Percentiles rank a stretch among this genome's conserved stretches.
Conservation (phyloP, 352 stramenopile genomes). For the Globisporangium parvum region DNA sequence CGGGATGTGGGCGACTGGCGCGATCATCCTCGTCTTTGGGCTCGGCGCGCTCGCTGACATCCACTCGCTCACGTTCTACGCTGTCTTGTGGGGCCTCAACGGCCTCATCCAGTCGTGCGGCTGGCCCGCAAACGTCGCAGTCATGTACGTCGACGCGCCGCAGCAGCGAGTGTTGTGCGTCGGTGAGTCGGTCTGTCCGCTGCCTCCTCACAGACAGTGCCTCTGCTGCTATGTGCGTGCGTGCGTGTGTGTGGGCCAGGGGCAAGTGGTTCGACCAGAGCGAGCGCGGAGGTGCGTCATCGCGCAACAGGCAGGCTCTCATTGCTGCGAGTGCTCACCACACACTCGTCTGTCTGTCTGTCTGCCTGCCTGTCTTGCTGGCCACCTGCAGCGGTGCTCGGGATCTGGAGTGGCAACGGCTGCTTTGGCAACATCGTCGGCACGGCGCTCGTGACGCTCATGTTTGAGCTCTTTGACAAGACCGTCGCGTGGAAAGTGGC, state of each 20-base stretch:
- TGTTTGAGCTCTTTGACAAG: constrained; percentile 73
- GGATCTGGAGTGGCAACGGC: constrained; percentile 95
- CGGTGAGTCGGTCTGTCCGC: constrained; percentile 31
- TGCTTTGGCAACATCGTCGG: constrained; percentile 95
- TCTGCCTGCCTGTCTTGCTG: neutral
- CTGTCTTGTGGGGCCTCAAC: constrained; percentile 65
- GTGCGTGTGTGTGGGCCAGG: constrained; percentile 34
- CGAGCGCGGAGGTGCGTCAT: constrained; percentile 48
- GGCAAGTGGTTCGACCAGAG: constrained; percentile 90
- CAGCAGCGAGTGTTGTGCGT: constrained; percentile 42
- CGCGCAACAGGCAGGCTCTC: no score
- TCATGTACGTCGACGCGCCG: constrained; percentile 63
- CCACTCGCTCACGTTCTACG: constrained; percentile 67
- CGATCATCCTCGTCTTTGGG: constrained; percentile 55
- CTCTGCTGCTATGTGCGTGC: neutral
- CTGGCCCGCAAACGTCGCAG: constrained; percentile 66
- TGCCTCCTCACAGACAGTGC: neutral
- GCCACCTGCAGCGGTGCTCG: constrained; percentile 77
- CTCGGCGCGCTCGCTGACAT: constrained; percentile 51
- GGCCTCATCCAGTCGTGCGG: constrained; percentile 79
- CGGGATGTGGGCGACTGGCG: constrained; percentile 64
- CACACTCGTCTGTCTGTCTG: no score
- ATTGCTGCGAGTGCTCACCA: no score
- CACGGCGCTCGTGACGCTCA: constrained; percentile 71
- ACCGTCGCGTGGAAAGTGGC: constrained; percentile 87